phyloP scores from a whole-genome alignment of 805 yeast genomes.

The Myxozyma geophila region DNA sequence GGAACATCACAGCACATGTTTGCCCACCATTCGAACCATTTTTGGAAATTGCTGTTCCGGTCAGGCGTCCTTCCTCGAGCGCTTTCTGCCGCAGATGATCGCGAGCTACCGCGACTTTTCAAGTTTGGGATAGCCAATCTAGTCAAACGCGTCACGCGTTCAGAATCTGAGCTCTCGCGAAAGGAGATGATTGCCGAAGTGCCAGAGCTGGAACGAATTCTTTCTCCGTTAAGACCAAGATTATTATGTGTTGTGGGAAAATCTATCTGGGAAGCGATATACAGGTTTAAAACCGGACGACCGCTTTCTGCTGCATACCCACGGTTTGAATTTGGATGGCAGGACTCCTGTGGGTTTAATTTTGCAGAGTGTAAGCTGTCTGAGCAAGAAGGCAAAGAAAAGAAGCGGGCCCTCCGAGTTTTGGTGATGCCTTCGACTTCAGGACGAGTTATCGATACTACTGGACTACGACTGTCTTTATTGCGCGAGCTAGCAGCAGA shows the following conservation, averaged over 20 bases:
- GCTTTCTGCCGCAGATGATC: slow-evolving; percentile 50
- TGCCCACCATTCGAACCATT: slow-evolving; percentile 70
- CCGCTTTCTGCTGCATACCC: slow-evolving; percentile 37
- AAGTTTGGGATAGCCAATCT: slow-evolving; percentile 73
- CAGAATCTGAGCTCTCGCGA: slow-evolving; percentile 57
- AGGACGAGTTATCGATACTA: slow-evolving; percentile 63
- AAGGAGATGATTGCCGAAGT: slow-evolving; percentile 62
- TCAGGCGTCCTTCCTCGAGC: slow-evolving; percentile 51
- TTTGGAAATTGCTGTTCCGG: slow-evolving; percentile 67
- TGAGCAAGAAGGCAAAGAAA: background rate
- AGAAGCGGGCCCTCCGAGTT: slow-evolving; percentile 41
- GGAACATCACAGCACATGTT: slow-evolving; percentile 67
- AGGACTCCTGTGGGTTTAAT: background rate
- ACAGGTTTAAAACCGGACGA: slow-evolving; percentile 46
- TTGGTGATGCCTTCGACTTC: slow-evolving; percentile 76
- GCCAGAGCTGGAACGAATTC: slow-evolving; percentile 54
- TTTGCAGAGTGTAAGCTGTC: background rate
- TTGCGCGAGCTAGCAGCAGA: slow-evolving; percentile 53
- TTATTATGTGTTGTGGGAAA: slow-evolving; percentile 68
- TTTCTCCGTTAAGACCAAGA: slow-evolving; percentile 49
- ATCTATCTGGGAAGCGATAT: slow-evolving; percentile 71
- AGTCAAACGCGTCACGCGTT: slow-evolving; percentile 64
- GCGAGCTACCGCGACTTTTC: slow-evolving; percentile 49
- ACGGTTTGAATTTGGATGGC: slow-evolving; percentile 38
- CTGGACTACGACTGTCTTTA: slow-evolving; percentile 51